These are phyloP conservation scores for Ajuga chamaepitys DNA, from an alignment of 257 asterid genomes.

Conservation along the genomic window DNA sequence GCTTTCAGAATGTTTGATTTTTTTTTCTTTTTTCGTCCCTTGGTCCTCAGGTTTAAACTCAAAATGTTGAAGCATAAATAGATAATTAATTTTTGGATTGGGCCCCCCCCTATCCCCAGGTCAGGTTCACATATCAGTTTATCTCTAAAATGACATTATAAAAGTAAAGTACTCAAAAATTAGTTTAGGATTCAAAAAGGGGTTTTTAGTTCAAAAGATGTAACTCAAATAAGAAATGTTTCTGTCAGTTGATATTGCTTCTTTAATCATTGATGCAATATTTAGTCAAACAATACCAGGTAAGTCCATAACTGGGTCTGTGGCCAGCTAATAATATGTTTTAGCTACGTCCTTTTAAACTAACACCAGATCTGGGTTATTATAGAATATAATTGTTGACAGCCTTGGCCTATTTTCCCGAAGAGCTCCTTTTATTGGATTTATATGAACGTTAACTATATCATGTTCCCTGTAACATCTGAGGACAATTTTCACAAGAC, in stretches of 20 bases:
- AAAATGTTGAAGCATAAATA: background rate
- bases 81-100: background rate
- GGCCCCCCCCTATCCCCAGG: background rate
- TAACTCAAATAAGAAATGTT: background rate
- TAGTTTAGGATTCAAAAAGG: background rate
- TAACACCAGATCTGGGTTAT: background rate
- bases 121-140: background rate
- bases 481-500: background rate
- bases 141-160: background rate
- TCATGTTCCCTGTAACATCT: background rate
- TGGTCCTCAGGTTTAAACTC: background rate
- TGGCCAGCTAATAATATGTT: background rate
- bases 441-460: background rate
- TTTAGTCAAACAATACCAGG: background rate
- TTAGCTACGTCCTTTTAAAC: background rate
- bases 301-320: background rate
- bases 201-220: background rate
- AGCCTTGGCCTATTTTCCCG: background rate
- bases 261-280: background rate
- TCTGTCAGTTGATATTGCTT: background rate
- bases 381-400: background rate
- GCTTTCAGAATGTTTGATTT: too few species aligned
- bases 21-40: background rate
- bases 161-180: background rate
- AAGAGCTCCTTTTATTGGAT: conserved; percentile 4